These are phyloP conservation scores for Raphanus hybrid DNA, from an alignment of 441 rosid genomes.

Conservation along the genomic window DNA sequence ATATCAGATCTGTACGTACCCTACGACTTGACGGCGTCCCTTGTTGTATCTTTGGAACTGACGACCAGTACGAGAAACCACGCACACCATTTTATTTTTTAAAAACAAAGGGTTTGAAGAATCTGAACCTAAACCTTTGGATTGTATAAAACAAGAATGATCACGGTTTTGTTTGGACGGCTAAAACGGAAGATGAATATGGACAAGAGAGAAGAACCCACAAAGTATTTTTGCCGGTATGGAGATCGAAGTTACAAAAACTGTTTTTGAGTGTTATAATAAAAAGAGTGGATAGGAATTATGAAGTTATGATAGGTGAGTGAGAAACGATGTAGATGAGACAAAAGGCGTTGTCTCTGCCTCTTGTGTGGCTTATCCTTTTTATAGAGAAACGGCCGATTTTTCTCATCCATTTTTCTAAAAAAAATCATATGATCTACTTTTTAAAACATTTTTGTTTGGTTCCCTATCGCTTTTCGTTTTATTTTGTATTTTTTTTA, in stretches of 20 bases:
- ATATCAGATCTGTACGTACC: conserved; percentile 43
- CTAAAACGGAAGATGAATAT: background rate
- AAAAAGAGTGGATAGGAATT: conserved; percentile 26
- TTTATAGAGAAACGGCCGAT: conserved; percentile 30
- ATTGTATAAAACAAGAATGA: conserved; percentile 12
- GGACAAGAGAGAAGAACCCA: background rate
- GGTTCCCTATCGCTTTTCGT: background rate
- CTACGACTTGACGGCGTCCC: conserved; percentile 76
- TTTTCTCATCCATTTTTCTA: background rate
- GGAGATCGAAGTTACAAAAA: conserved; percentile 10
- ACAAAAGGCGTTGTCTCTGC: conserved; percentile 32
- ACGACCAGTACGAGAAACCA: conserved; percentile 69
- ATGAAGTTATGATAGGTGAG: conserved; percentile 30
- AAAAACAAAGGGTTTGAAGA: background rate
- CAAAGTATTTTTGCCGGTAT: conserved; percentile 14
- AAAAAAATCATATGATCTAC: no score
- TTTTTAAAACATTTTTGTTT: background rate
- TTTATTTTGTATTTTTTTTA: background rate
- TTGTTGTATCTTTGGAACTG: conserved; percentile 59
- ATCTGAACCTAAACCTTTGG: background rate
- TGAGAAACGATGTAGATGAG: conserved; percentile 19
- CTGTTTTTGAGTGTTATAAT: conserved; percentile 15
- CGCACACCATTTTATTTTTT: conserved; percentile 42
- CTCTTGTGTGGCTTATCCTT: conserved; percentile 30
- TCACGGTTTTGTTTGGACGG: conserved; percentile 13